These are phyloP conservation scores for Botrytis aclada DNA, from an alignment of 2,329 filamentous ascomycete species.

Conservation along the genomic window DNA sequence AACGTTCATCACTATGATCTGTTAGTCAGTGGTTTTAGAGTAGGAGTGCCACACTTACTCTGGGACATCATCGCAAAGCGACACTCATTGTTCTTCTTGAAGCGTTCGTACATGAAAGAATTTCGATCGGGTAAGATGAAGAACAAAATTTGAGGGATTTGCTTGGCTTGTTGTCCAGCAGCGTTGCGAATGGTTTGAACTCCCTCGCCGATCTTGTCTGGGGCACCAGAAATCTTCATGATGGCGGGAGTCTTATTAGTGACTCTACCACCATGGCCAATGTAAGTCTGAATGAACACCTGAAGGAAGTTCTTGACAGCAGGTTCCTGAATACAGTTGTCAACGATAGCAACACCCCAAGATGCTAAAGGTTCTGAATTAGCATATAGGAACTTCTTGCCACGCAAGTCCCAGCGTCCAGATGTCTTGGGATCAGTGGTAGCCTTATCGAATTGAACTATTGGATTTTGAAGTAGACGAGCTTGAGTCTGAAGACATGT, in stretches of 20 bases:
- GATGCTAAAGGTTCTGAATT: slow-evolving; percentile 61
- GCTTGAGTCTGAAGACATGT: slow-evolving; percentile 54
- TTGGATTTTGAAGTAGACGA: slow-evolving; percentile 66
- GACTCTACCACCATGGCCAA: slow-evolving; percentile 58
- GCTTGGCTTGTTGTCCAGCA: slow-evolving; percentile 25
- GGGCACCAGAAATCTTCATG: slow-evolving; percentile 19
- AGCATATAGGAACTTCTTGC: slow-evolving; percentile 68
- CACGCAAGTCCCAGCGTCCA: slow-evolving; percentile 85
- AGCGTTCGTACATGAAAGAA: slow-evolving; percentile 68
- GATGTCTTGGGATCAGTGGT: slow-evolving; percentile 58
- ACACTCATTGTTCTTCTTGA: slow-evolving; percentile 89
- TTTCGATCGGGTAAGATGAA: slow-evolving; percentile 73
- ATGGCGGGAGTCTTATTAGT: slow-evolving; percentile 46
- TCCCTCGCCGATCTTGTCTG: slow-evolving; percentile 22
- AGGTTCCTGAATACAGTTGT: slow-evolving; percentile 49
- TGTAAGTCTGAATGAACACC: slow-evolving; percentile 60
- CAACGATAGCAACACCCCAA: slow-evolving; percentile 74
- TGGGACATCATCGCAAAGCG: slow-evolving; percentile 82
- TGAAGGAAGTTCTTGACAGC: slow-evolving; percentile 52
- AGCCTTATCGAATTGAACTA: slow-evolving; percentile 57
- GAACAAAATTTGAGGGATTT: slow-evolving; percentile 69
- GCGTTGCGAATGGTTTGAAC: slow-evolving; percentile 22
- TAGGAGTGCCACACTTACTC: slow-evolving; percentile 33
- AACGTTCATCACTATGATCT: slow-evolving; percentile 60
- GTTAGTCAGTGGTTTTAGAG: slow-evolving; percentile 1